These are phyloP conservation scores for Rhexocercosporidium sp. DNA, from an alignment of 2,329 filamentous ascomycete genomes.

Conservation along the genomic window DNA sequence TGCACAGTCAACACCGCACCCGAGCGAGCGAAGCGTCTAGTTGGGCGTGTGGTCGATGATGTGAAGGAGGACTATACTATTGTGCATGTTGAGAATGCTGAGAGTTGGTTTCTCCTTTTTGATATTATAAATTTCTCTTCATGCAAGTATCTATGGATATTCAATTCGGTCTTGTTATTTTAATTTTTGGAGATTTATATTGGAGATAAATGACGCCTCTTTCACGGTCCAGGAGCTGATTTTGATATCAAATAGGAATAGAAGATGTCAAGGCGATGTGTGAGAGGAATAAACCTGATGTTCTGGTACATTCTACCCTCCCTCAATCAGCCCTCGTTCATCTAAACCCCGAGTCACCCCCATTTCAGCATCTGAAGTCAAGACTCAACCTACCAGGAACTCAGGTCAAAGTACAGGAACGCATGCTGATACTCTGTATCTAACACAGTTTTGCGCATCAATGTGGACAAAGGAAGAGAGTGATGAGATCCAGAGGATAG, in stretches of 20 bases:
- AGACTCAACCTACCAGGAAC: not conserved
- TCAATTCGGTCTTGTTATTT: not conserved
- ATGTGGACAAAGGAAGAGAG: slow-evolving; percentile 56
- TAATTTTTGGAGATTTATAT: not conserved
- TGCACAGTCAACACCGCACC: slow-evolving; percentile 73
- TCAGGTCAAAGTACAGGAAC: not conserved
- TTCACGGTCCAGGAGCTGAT: slow-evolving; percentile 10
- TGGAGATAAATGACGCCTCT: not conserved
- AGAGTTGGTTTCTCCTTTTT: slow-evolving; percentile 50
- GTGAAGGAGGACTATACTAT: slow-evolving; percentile 69
- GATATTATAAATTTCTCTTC: not conserved
- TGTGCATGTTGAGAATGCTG: slow-evolving; percentile 64
- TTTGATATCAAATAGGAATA: slow-evolving; percentile 47
- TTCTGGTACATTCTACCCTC: slow-evolving; percentile 51
- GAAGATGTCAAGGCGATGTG: slow-evolving; percentile 61
- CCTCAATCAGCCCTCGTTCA: not conserved
- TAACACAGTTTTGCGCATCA: slow-evolving; percentile 68
- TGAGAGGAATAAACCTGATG: slow-evolving; percentile 55
- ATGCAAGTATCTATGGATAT: accelerated
- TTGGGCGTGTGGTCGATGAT: slow-evolving; percentile 64
- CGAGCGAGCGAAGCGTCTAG: slow-evolving; percentile 65
- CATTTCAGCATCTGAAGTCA: not conserved
- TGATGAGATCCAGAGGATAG: slow-evolving; percentile 50
- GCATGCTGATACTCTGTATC: not conserved
- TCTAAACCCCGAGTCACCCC: not conserved